phyloP scores from a whole-genome alignment of 148 eudicot species.

The Talinum fruticosum region DNA sequence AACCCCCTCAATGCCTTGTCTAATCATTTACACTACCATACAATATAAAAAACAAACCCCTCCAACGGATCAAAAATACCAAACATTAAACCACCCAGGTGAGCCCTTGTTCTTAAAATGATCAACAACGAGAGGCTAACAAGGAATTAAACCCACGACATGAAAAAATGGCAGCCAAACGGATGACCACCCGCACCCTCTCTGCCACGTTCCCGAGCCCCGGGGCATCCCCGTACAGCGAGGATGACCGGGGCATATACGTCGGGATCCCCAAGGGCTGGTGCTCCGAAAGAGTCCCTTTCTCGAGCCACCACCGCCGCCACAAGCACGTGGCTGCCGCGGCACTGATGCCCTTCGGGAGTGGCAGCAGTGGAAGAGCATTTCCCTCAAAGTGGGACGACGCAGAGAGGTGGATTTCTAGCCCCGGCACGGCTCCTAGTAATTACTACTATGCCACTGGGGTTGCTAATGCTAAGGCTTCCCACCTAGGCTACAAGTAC shows the following conservation, averaged over 20 bases:
- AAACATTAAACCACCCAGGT: not conserved
- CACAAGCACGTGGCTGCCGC: constrained; percentile 44
- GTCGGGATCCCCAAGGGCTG: constrained; percentile 53
- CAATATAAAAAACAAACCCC: not conserved
- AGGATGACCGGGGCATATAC: constrained; percentile 13
- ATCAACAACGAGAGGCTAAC: not conserved
- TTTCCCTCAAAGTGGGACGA: constrained; percentile 98
- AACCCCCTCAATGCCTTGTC: constrained; percentile 6
- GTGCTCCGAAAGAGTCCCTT: constrained; percentile 79
- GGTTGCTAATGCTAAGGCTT: constrained; percentile 16
- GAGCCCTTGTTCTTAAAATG: not conserved
- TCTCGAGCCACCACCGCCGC: constrained; percentile 32
- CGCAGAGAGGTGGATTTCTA: constrained; percentile 95
- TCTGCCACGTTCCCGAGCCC: constrained; percentile 30
- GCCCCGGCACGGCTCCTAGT: constrained; percentile 47
- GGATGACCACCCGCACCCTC: constrained; percentile 13
- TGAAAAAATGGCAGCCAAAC: not conserved
- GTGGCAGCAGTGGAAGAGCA: constrained; percentile 70
- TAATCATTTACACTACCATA: constrained; percentile 11
- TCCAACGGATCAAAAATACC: not conserved
- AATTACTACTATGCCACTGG: constrained; percentile 21
- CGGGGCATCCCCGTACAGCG: constrained; percentile 23
- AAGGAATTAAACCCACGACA: not conserved
- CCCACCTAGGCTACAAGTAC: constrained; percentile 25
- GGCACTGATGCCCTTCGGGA: constrained; percentile 65